These are phyloP conservation scores for Isabelozyma heimii DNA, from an alignment of 805 yeast genomes.

Conservation along the genomic window DNA sequence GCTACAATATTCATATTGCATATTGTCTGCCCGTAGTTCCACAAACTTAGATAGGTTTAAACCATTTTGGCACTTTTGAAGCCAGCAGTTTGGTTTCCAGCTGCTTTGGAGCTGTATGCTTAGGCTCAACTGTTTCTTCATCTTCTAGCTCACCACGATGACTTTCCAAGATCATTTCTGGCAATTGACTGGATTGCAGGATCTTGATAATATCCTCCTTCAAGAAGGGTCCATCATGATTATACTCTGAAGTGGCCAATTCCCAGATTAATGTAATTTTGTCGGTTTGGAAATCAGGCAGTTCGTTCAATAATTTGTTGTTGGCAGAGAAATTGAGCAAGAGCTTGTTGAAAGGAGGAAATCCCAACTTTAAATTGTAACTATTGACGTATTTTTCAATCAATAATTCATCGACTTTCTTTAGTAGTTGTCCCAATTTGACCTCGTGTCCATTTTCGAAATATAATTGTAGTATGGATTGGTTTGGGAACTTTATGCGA, in stretches of 20 bases:
- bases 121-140: slow-evolving; percentile 9
- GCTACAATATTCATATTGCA: too few relatives aligned
- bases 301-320: slow-evolving; percentile 19
- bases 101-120: background rate
- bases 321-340: slow-evolving; percentile 26
- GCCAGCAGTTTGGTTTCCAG: background rate
- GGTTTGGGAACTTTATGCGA: slow-evolving; percentile 39
- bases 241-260: background rate
- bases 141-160: slow-evolving; percentile 31
- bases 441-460: slow-evolving; percentile 20
- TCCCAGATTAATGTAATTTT: slow-evolving; percentile 38
- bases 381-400: slow-evolving; percentile 22
- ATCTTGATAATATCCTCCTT: slow-evolving; percentile 13
- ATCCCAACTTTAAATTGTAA: slow-evolving; percentile 31
- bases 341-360: slow-evolving; percentile 36
- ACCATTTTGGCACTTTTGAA: slow-evolving; percentile 22
- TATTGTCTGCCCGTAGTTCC: too few relatives aligned
- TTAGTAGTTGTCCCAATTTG: slow-evolving; percentile 35
- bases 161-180: slow-evolving; percentile 33
- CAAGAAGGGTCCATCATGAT: slow-evolving; percentile 23
- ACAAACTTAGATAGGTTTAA: slow-evolving; percentile 10
- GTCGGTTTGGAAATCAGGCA: slow-evolving; percentile 29
- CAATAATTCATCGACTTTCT: slow-evolving; percentile 32
- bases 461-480: slow-evolving; percentile 31
- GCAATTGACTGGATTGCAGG: slow-evolving; percentile 27